Evolutionary conservation across 73 alveolate genomes (phyloP), one percentile per base, ranked within the genome.

Genomic region (Paramecium octaurelia): DNA sequence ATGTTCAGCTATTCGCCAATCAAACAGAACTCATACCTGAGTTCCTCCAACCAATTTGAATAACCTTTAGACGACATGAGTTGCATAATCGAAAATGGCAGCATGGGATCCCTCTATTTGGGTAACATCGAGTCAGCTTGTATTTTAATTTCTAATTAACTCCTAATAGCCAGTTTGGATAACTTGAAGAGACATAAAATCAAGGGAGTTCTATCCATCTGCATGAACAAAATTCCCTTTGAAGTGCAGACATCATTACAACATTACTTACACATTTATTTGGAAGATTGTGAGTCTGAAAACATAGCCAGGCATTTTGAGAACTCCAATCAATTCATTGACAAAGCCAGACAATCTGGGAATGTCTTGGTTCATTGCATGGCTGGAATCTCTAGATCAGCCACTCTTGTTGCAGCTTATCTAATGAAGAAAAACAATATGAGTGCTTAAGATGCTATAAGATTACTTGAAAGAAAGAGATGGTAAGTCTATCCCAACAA

Each of bases 331-430:
- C 16, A 80, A 34, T 80, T 80, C 50, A 80, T 80, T 12, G 91
- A 80, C 2, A 80, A 46, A 24, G 91, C 91, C 10, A 40, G 75
- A 42, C 10, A 86, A 46, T 40, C 80, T 11, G 77, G 85, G 20
- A 93, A 92, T 92, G 92, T 93, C 58, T 84, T 95, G 20, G 95
- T 95, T 31, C 98, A 95, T 95, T 95, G 98, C 59, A 85, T 93
- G 69, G 95, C 94, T 38, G 98, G 98, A 9, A 91, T 88, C 3
- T 95, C 97, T 8, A 93, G 98, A 64, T 80, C 96, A 40, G 92
- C 97, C 59, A 60, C 97, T 16, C 69, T 96, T 58, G 95, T 95
- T 1, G 93, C 95, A 38, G 93, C 97, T 40, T 94, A 94, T 92
- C 73, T 96, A 18, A 96, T 96, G 97, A 93, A 87, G 21, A 86